Base-by-base conservation (phyloP, 2,329 filamentous ascomycete genomes). In the Colletotrichum siamense region DNA sequence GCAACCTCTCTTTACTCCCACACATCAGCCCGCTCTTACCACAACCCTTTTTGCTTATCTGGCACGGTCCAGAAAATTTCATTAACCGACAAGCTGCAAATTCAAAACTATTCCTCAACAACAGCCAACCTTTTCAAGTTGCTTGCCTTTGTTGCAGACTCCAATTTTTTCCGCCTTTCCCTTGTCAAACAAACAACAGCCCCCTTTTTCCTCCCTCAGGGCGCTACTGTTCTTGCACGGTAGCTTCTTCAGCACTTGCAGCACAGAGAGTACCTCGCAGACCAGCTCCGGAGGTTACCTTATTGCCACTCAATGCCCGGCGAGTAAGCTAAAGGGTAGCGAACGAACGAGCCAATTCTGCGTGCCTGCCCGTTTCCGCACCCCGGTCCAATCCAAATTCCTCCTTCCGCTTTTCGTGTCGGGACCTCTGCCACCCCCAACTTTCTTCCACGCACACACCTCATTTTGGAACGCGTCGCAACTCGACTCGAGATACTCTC, bases 331-430 rank as follows among this genome's bases (percentile, higher is more conserved):
- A 69, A 73, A 67, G 34, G 64, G 55, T 72, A 76, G 73, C 69
- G 73, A 59, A 68, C 73, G 59, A 49, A 49, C 44, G 68, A 76
- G 70, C 73, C 64, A 76, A 76, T 59, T 76, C 64, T 76, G 59
- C 70, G 70, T 76, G 57, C 70, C 73, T 76, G 57, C 24, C 63
- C 28, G 70, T 69, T 73, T 65, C 70, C 65, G 70, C 64, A 64
- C 73, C 73, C 73, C 57, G 64, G 71, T 73, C 57, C 55, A 65
- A 65, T 64, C 68, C 68, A 64, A 67, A 61, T 63, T 36, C 68
- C 74, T 77, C 65, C 74, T 73, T 59, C 64, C 39, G 24, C 72
- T 75, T 77, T 77, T 77, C 71, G 71, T 75, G 66, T 77, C 69
- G 73, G 59, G 68, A 63, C 63, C 67, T 71, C 30, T 75, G 61